Base-by-base conservation (phyloP, 306 rosid species). In the Acacia acuminata region DNA sequence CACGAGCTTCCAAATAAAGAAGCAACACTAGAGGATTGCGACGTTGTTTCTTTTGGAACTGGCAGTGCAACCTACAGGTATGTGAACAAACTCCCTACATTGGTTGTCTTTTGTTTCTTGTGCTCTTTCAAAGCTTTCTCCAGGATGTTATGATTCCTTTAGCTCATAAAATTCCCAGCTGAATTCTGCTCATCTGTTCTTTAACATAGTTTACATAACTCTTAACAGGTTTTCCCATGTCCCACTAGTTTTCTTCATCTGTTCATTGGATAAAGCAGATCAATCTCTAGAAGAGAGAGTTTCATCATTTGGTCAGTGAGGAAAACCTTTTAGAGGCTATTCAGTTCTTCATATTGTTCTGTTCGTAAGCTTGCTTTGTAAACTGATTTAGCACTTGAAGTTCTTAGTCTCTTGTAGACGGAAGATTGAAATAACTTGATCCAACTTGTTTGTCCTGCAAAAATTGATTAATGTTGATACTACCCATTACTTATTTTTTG, bases 31-130 rank as follows among this genome's bases (percentile, higher is more conserved):
- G 86, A 81, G 73, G 94, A 95, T 83, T 94, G 96, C 8, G 91
- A 91, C 84, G 70, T 90, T 85, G 83, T 95, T 78, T 90, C 94
- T 79, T 95, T 95, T 90, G 98, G 98, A 77, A 89, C 98, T 78
- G 98, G 98, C 40, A 87, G 76, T 82, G 97, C 97, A 71, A 90
- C 84, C 83, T 95, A 91, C 91, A 95, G 89, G 98, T 95, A 83
- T 74, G 86, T 66, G 55, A 65, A 74, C 63, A 53, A 47, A 76
- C 47, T 34, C 82, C 61, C 63, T 38, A 76, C 13, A 30, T 40
- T 58, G 48, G 53, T 77, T 73, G 51, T 82, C 77, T 58, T 30
- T 56, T 76, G 61, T 73, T 67, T 79, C 56, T 65, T 78, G 77
- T 65, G 56, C 20, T 68, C 60, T 22, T 58, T 66, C 75, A 45